Evolutionary conservation across 495 filamentous ascomycete species (phyloP).

Genomic region (Echria macrotheca): DNA sequence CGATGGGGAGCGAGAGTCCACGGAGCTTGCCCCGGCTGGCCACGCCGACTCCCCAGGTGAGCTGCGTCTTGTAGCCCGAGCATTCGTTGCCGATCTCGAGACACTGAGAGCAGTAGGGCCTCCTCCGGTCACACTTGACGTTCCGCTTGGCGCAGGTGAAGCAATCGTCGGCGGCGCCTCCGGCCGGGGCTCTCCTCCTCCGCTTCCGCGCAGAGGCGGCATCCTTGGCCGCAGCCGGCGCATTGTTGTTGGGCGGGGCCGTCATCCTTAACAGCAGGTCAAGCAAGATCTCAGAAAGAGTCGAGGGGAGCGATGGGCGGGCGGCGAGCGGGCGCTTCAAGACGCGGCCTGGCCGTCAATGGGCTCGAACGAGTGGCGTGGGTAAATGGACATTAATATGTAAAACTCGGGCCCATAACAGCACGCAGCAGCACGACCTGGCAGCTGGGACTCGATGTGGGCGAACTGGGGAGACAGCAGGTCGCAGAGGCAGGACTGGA

Average conservation of each 20-base stretch:
- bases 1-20: slow-evolving; percentile 79
- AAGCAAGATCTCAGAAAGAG: not conserved
- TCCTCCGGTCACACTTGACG: slow-evolving; percentile 80
- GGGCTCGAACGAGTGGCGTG: slow-evolving; percentile 36
- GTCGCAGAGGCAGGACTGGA: slow-evolving; percentile 7
- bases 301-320: slow-evolving; percentile 24
- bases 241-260: slow-evolving; percentile 37
- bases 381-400: slow-evolving; percentile 44
- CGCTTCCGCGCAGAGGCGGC: slow-evolving; percentile 62
- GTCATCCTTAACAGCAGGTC: slow-evolving; percentile 33
- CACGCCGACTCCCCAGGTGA: slow-evolving; percentile 97
- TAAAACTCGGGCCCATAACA: slow-evolving; percentile 33
- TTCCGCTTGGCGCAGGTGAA: slow-evolving; percentile 84
- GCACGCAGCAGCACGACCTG: slow-evolving; percentile 24
- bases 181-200: slow-evolving; percentile 79
- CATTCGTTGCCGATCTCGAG: slow-evolving; percentile 88
- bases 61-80: slow-evolving; percentile 92
- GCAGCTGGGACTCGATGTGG: slow-evolving; percentile 5
- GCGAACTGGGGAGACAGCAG: slow-evolving; percentile 5
- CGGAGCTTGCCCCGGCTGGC: slow-evolving; percentile 94
- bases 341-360: slow-evolving; percentile 32
- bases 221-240: slow-evolving; percentile 34
- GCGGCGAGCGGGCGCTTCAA: slow-evolving; percentile 29
- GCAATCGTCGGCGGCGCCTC: slow-evolving; percentile 91
- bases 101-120: slow-evolving; percentile 94